Conservation (phyloP, 306 rosid species). For the Fagus sylvatica region DNA sequence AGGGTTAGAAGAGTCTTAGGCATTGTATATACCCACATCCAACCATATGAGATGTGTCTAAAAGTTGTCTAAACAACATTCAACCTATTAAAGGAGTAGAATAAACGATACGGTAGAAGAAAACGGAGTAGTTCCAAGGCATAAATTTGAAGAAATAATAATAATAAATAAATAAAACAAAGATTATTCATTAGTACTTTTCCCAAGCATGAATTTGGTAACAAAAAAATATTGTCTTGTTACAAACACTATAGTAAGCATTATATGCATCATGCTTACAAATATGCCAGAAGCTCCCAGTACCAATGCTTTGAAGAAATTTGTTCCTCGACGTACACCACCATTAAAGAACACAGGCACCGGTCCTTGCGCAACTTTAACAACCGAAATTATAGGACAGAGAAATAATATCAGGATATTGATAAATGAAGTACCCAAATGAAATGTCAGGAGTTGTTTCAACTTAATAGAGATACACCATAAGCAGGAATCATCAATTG, state of each 20-base stretch:
- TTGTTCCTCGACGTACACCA: constrained; percentile 94
- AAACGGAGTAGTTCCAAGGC: background rate
- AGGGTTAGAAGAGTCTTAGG: background rate
- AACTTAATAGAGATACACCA: too few relatives aligned
- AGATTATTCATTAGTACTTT: too few relatives aligned
- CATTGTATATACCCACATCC: too few relatives aligned
- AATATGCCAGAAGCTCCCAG: constrained; percentile 97
- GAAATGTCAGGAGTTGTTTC: too few relatives aligned
- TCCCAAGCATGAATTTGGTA: background rate
- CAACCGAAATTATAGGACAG: too few relatives aligned
- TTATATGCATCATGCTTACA: constrained; percentile 41
- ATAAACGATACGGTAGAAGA: background rate
- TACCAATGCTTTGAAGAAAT: constrained; percentile 95
- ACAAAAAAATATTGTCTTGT: background rate
- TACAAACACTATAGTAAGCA: background rate
- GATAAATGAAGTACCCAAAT: too few relatives aligned
- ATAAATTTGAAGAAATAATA: background rate
- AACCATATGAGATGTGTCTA: too few relatives aligned
- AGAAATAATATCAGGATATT: too few relatives aligned
- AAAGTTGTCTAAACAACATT: too few relatives aligned
- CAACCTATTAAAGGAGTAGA: too few relatives aligned
- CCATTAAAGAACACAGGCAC: constrained; percentile 93
- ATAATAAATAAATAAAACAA: too few relatives aligned
- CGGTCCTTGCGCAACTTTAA: constrained; percentile 76
- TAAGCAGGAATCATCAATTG: too few relatives aligned